phyloP scores from a whole-genome alignment of 1,284 basidiomycete species.

The Cryptococcus sp. region DNA sequence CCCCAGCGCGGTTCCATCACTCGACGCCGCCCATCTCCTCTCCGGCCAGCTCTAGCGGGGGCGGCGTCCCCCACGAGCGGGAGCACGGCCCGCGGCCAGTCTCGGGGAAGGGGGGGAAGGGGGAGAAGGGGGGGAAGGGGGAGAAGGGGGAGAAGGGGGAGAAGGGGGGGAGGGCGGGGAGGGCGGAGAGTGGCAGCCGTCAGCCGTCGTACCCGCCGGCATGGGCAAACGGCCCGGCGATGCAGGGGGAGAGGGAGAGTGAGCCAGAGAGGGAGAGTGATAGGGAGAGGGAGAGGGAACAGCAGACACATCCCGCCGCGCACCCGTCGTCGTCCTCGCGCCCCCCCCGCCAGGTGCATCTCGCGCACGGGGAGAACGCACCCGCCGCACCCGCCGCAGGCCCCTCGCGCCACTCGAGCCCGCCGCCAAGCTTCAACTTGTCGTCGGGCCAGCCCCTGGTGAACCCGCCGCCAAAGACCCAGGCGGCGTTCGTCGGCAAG shows the following conservation, averaged over 20 bases:
- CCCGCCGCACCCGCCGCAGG: conserved; percentile 7
- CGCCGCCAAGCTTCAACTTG: conserved; percentile 25
- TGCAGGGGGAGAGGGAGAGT: too few relatives aligned
- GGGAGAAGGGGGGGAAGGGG: too few relatives aligned
- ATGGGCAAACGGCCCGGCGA: not conserved
- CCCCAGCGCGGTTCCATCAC: conserved; percentile 10
- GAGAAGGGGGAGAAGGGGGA: too few relatives aligned
- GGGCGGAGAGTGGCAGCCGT: not conserved
- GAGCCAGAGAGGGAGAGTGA: not conserved
- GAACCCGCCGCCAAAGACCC: conserved; percentile 42
- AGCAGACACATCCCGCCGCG: not conserved
- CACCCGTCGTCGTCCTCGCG: conserved; percentile 3
- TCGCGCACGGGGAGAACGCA: conserved; percentile 1
- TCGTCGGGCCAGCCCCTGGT: conserved; percentile 34
- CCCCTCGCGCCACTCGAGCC: conserved; percentile 20
- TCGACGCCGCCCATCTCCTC: conserved; percentile 13
- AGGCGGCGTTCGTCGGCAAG: conserved; percentile 50
- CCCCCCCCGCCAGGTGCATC: not conserved
- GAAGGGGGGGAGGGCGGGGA: too few relatives aligned
- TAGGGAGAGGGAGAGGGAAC: not conserved
- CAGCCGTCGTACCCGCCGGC: conserved; percentile 6
- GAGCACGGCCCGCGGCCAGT: not conserved
- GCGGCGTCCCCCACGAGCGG: conserved; percentile 3
- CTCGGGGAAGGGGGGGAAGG: not conserved
- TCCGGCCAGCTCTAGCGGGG: conserved; percentile 7